These are phyloP conservation scores for Xylariaceae sp. DNA, from an alignment of 2,329 filamentous ascomycete genomes.

Conservation along the genomic window DNA sequence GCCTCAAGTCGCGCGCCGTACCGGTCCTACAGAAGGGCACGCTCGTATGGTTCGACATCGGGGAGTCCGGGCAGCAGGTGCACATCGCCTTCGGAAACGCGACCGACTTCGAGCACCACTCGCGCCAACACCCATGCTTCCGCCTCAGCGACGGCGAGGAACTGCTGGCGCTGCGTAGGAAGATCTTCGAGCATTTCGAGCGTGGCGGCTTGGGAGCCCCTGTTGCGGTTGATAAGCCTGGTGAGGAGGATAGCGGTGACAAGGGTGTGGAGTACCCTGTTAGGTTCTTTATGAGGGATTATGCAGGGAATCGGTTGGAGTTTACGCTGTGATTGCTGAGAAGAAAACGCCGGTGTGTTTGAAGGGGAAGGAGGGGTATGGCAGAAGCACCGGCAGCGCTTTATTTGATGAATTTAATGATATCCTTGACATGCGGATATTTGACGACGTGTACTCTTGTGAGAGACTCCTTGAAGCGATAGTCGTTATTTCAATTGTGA, in stretches of 20 bases:
- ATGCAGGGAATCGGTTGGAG: constrained; percentile 51
- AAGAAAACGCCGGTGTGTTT: neutral
- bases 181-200: constrained; percentile 49
- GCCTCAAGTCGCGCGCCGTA: constrained; percentile 48
- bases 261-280: constrained; percentile 57
- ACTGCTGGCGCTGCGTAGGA: constrained; percentile 43
- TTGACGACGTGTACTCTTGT: neutral
- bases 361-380: neutral
- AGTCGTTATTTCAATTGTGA: neutral
- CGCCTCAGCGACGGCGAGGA: constrained; percentile 43
- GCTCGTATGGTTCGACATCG: constrained; percentile 60
- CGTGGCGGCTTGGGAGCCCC: constrained; percentile 48
- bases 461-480: neutral
- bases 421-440: too few relatives aligned
- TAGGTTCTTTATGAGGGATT: constrained; percentile 60
- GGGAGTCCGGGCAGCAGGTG: constrained; percentile 49
- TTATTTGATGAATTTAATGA: too few relatives aligned
- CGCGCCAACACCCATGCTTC: constrained; percentile 57
- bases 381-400: too few relatives aligned
- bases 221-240: constrained; percentile 51
- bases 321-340: constrained; percentile 40
- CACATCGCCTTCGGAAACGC: constrained; percentile 47
- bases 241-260: constrained; percentile 37
- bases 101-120: constrained; percentile 31
- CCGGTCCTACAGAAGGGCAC: constrained; percentile 47